Percentiles rank a stretch among this genome's conserved stretches.
Evolutionary conservation across 176 grass and related monocot species (phyloP).

Genomic region (Triticum turgidum): DNA sequence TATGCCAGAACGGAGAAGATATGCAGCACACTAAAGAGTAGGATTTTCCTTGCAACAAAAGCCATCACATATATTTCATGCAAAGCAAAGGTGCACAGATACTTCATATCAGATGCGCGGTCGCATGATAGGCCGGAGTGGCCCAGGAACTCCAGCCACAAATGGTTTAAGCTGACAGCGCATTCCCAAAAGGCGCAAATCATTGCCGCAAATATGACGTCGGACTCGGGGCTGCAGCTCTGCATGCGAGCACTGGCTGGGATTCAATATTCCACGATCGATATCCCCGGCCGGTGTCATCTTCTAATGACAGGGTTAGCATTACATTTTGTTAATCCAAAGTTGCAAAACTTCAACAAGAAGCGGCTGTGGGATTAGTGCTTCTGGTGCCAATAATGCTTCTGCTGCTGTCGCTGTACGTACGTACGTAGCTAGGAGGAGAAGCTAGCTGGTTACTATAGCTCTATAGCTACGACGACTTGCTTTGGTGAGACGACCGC

Average conservation of each 20-base stretch:
- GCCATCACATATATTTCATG: not conserved
- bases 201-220: constrained; percentile 37
- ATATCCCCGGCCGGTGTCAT: not conserved
- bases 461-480: not conserved
- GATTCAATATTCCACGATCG: constrained; percentile 23
- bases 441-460: too few species aligned
- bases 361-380: not conserved
- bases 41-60: constrained; percentile 9
- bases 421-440: not conserved
- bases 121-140: not conserved
- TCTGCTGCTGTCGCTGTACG: constrained; percentile 7
- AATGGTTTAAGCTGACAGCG: not conserved
- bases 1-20: constrained; percentile 12
- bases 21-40: not conserved
- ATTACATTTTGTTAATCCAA: constrained; percentile 35
- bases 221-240: not conserved
- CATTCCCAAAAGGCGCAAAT: constrained; percentile 24
- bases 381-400: not conserved
- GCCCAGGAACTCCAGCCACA: constrained; percentile 12
- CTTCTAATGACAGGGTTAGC: constrained; percentile 42
- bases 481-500: not conserved
- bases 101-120: not conserved
- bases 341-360: not conserved
- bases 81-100: not conserved
- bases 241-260: constrained; percentile 15